Conservation (phyloP, 768 basidiomycete species). For the Trametes cinnabarina region DNA sequence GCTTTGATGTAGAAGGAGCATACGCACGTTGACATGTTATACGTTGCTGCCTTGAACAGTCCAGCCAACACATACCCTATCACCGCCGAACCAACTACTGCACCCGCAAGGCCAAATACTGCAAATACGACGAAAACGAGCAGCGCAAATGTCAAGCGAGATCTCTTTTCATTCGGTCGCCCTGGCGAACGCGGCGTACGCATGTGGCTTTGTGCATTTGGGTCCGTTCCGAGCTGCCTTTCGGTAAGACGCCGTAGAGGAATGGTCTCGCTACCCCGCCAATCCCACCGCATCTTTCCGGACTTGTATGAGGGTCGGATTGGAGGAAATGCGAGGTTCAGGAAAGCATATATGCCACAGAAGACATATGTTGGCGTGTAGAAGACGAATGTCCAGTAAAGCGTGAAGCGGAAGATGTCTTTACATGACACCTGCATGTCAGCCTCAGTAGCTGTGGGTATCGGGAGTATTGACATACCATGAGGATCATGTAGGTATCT, state of each 20-base stretch:
- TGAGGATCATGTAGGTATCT: conserved; percentile 36
- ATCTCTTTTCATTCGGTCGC: conserved; percentile 35
- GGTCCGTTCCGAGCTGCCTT: neutral
- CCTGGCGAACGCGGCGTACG: conserved; percentile 12
- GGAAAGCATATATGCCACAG: conserved; percentile 41
- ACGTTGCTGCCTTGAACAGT: conserved; percentile 37
- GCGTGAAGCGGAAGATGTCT: conserved; percentile 47
- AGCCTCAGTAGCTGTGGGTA: neutral
- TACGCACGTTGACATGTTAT: conserved; percentile 42
- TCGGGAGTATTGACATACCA: conserved; percentile 25
- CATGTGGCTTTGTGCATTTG: neutral
- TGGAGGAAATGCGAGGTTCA: conserved; percentile 42
- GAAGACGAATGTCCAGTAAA: conserved; percentile 49
- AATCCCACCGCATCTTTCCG: conserved; percentile 1
- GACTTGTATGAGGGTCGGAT: conserved; percentile 14
- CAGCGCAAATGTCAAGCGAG: conserved; percentile 39
- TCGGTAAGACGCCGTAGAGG: conserved; percentile 14
- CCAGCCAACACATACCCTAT: conserved; percentile 39
- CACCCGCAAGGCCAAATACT: conserved; percentile 33
- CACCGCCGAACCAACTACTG: conserved; percentile 39
- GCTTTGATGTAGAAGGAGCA: neutral
- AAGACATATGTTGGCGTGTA: conserved; percentile 41
- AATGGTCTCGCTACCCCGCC: conserved; percentile 12
- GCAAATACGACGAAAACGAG: conserved; percentile 41
- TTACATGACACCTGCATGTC: neutral